phyloP scores from a whole-genome alignment of 768 basidiomycete species.

The Panaeolus papilionaceus region DNA sequence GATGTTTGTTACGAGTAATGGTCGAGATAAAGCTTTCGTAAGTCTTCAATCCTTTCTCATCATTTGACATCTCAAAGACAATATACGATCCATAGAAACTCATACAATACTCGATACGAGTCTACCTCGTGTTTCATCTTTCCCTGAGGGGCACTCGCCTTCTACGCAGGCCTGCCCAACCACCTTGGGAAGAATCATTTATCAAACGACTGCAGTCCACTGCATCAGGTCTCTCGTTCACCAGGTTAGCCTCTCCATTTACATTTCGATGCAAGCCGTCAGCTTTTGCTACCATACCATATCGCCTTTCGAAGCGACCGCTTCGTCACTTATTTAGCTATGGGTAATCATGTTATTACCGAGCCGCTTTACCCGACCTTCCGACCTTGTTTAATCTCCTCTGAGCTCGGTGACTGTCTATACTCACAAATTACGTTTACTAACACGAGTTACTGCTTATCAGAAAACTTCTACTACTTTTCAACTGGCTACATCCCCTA shows the following conservation, averaged over 20 bases:
- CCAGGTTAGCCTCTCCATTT: slow-evolving; percentile 54
- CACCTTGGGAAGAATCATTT: slow-evolving; percentile 62
- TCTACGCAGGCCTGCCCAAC: slow-evolving; percentile 51
- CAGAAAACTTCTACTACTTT: slow-evolving; percentile 82
- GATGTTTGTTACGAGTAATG: slow-evolving; percentile 76
- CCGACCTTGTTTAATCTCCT: slow-evolving; percentile 13
- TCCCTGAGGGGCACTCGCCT: slow-evolving; percentile 52
- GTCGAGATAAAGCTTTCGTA: slow-evolving; percentile 88
- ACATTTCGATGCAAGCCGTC: slow-evolving; percentile 4
- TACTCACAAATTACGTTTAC: slow-evolving; percentile 15
- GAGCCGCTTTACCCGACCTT: slow-evolving; percentile 9
- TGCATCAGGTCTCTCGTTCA: slow-evolving; percentile 72
- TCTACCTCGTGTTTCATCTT: slow-evolving; percentile 76
- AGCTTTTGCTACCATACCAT: slow-evolving; percentile 14
- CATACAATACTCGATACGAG: slow-evolving; percentile 81
- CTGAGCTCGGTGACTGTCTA: slow-evolving; percentile 8
- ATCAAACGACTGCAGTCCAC: slow-evolving; percentile 66
- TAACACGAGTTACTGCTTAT: slow-evolving; percentile 14
- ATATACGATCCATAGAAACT: slow-evolving; percentile 63
- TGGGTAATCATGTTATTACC: not conserved
- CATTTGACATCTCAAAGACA: not conserved
- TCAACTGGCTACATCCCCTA: slow-evolving; percentile 85
- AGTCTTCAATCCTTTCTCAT: slow-evolving; percentile 34
- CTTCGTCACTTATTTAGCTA: slow-evolving; percentile 4
- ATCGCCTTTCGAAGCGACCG: not conserved